A percentile compares a stretch with the other conserved stretches of the same genome.
phyloP scores from a whole-genome alignment of 768 basidiomycete species.

The Wakefieldia striispora region DNA sequence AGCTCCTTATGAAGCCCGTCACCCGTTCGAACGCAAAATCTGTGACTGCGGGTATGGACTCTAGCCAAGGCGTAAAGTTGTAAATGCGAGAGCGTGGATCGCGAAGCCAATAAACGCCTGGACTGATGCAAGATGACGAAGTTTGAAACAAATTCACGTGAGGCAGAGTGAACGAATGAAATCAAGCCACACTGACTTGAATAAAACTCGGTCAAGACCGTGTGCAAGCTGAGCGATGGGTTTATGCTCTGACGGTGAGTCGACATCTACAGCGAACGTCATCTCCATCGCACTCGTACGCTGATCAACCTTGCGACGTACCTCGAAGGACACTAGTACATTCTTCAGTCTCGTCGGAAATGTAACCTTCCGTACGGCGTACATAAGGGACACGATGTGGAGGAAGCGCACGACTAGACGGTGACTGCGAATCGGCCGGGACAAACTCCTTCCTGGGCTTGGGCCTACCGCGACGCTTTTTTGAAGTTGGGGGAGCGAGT shows the following conservation, averaged over 20 bases:
- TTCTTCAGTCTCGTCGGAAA: constrained; percentile 6
- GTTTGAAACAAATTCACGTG: neutral
- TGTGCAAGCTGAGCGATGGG: constrained; percentile 65
- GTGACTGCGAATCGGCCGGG: neutral
- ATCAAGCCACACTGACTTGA: constrained; percentile 53
- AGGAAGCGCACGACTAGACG: constrained; percentile 16
- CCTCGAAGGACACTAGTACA: constrained; percentile 18
- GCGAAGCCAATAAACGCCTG: constrained; percentile 84
- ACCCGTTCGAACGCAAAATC: constrained; percentile 86
- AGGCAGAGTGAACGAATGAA: neutral
- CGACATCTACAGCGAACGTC: constrained; percentile 37
- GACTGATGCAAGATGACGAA: constrained; percentile 42
- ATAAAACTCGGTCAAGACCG: constrained; percentile 66
- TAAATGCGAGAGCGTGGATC: constrained; percentile 85
- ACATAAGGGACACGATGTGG: constrained; percentile 23
- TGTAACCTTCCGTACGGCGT: constrained; percentile 28
- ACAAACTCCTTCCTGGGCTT: constrained; percentile 9
- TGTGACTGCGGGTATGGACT: constrained; percentile 69
- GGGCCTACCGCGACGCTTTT: neutral
- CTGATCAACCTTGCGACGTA: neutral
- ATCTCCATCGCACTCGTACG: too few relatives aligned
- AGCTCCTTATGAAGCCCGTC: constrained; percentile 72
- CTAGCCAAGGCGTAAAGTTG: constrained; percentile 75
- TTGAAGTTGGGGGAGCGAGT: constrained; percentile 8
- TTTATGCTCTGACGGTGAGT: constrained; percentile 42